phyloP scores from a whole-genome alignment of 768 basidiomycete species.

The Cystoderma amianthinum region DNA sequence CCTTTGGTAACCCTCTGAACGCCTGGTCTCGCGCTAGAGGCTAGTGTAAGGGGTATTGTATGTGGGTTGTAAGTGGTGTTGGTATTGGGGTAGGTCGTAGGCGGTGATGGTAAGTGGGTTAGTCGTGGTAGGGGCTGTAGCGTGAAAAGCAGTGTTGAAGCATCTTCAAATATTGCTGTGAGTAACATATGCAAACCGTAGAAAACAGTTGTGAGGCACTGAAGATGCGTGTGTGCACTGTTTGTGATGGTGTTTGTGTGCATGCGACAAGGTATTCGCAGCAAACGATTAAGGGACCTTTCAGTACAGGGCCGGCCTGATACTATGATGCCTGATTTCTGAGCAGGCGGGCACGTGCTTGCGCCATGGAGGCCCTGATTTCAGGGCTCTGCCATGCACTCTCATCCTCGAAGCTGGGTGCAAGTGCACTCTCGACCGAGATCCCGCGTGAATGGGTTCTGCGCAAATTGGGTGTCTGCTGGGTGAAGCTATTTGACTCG shows the following conservation, averaged over 20 bases:
- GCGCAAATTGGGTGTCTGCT: conserved; percentile 3
- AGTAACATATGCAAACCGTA: too few relatives aligned
- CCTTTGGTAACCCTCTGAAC: too few relatives aligned
- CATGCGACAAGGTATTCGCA: not conserved
- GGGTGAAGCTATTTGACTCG: not conserved
- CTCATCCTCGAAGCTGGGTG: conserved; percentile 34
- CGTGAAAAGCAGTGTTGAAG: too few relatives aligned
- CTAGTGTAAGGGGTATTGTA: too few relatives aligned
- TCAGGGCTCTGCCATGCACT: conserved; percentile 55
- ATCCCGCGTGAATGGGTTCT: conserved; percentile 12
- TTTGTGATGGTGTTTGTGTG: not conserved
- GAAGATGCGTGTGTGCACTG: too few relatives aligned
- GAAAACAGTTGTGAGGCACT: too few relatives aligned
- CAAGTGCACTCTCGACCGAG: conserved; percentile 3
- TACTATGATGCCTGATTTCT: conserved; percentile 6
- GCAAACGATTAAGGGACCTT: not conserved
- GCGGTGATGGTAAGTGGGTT: too few relatives aligned
- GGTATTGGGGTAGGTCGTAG: too few relatives aligned
- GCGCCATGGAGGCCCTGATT: conserved; percentile 65
- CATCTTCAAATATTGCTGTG: too few relatives aligned
- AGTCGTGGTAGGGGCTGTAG: too few relatives aligned
- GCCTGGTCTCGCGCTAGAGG: too few relatives aligned
- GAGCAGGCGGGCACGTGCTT: conserved; percentile 42
- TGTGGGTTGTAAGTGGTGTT: too few relatives aligned
- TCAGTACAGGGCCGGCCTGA: not conserved